These are phyloP conservation scores for Pouteria campechiana DNA, from an alignment of 179 eudicot species.

Conservation along the genomic window DNA sequence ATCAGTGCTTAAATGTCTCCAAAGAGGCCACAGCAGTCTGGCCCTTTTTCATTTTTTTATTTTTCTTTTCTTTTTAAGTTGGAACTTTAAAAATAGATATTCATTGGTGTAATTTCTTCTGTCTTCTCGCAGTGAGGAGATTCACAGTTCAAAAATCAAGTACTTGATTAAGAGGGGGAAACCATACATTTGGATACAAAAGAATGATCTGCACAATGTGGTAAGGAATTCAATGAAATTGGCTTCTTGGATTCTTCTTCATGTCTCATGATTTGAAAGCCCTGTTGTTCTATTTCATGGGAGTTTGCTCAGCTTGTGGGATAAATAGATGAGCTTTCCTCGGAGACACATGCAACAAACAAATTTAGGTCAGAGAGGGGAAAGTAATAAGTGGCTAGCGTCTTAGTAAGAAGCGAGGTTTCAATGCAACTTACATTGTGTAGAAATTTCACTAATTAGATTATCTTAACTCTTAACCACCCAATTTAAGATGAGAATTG, in stretches of 20 bases:
- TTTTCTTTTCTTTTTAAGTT: background rate
- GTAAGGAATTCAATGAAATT: no score
- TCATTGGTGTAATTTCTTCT: background rate
- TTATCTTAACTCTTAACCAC: no score
- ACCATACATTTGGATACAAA: slow-evolving; percentile 79
- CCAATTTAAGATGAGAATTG: no score
- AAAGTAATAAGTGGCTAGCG: no score
- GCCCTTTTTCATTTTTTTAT: no score
- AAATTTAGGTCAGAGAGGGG: background rate
- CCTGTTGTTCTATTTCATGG: background rate
- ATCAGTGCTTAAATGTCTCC: no score
- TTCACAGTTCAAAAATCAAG: slow-evolving; percentile 60
- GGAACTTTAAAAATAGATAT: background rate
- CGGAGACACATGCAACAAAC: background rate
- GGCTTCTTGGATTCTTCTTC: no score
- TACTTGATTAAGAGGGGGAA: slow-evolving; percentile 63
- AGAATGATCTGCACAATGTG: slow-evolving; percentile 64
- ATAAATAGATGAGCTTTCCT: background rate
- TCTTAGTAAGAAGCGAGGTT: no score
- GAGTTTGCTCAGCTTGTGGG: background rate
- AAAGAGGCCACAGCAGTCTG: no score
- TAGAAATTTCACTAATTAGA: no score
- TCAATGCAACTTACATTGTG: no score
- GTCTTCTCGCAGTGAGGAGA: slow-evolving; percentile 53
- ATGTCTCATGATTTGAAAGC: background rate